phyloP scores from a whole-genome alignment of 2,329 filamentous ascomycete species.

The Coniochaeta sp. region DNA sequence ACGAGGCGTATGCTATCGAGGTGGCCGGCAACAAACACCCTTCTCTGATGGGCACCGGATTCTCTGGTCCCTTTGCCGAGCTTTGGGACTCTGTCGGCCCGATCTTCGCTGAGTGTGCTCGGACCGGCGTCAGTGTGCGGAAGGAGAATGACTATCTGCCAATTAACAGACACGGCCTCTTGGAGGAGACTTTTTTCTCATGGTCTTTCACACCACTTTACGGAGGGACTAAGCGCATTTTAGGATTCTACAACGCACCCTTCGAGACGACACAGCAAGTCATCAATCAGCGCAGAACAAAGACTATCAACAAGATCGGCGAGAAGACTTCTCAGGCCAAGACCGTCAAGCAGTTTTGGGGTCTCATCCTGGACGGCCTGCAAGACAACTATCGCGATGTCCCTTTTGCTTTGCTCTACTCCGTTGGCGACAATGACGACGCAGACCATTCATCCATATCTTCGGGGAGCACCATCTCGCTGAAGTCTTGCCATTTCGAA shows the following conservation, averaged over 20 bases:
- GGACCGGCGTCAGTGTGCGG: slow-evolving; percentile 23
- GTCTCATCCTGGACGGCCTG: slow-evolving; percentile 21
- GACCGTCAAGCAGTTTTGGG: slow-evolving; percentile 26
- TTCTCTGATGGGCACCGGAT: slow-evolving; percentile 47
- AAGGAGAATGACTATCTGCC: slow-evolving; percentile 24
- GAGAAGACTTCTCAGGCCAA: slow-evolving; percentile 21
- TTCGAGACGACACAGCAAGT: slow-evolving; percentile 28
- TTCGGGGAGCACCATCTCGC: slow-evolving; percentile 26
- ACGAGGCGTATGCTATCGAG: slow-evolving; percentile 47
- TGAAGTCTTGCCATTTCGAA: slow-evolving; percentile 26
- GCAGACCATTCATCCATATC: slow-evolving; percentile 23
- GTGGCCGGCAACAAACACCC: slow-evolving; percentile 58
- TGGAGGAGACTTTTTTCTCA: slow-evolving; percentile 30
- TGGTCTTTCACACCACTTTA: slow-evolving; percentile 31
- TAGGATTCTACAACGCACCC: slow-evolving; percentile 31
- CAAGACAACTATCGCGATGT: slow-evolving; percentile 27
- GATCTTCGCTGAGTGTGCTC: slow-evolving; percentile 25
- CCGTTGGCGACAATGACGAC: slow-evolving; percentile 29
- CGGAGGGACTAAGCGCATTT: slow-evolving; percentile 23
- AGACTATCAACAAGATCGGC: slow-evolving; percentile 24
- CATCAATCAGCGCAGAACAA: slow-evolving; percentile 22
- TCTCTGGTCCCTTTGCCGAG: slow-evolving; percentile 51
- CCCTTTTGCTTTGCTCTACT: slow-evolving; percentile 32
- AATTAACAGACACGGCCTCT: slow-evolving; percentile 23
- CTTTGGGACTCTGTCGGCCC: slow-evolving; percentile 23